Base-by-base conservation (phyloP, 2,329 filamentous ascomycete species). In the Apiospora aurea region DNA sequence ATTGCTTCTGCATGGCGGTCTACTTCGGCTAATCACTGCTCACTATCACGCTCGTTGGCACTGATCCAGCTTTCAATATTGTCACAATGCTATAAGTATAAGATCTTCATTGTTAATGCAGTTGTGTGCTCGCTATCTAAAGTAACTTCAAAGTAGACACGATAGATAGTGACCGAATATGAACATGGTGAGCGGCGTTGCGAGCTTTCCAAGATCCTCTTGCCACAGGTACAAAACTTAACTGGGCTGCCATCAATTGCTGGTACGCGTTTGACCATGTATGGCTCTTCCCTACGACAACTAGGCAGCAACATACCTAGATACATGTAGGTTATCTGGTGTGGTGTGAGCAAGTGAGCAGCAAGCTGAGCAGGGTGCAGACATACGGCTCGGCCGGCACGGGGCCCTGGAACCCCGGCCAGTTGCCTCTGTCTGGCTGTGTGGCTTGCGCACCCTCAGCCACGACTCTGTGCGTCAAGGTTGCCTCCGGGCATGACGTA, bases 391-490 rank as follows among this genome's bases (percentile, higher is more conserved):
- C 34, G 18, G 34, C 57, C 57, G 57, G 57, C 34, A 64, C 29
- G 34, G 41, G 10, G 21, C 8, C 41, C 41, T 43, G 8, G 41
- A 8, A 61, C 53, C 57, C 34, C n/a, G 57, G 57, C 10, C 18
- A 61, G 53, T 13, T 61, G 53, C 53, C 53, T 61, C 29, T n/a
- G 29, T 0, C 34, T 5, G 34, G 3, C 34, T 6, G 21, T 64
- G 57, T 64, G 57, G 57, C 57, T 41, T 64, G 34, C 18, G 53
- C 34, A 13, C 57, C 34, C 34, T 38, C 21, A 64, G 57, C 57
- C 57, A 64, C 57, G 34, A 64, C 24, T 41, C 29, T 21, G 53
- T 61, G 53, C 53, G 53, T 61, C 53, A 61, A 61, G 57, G 57
- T 64, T 41, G 57, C 57, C 57, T 64, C 57, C 11, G 18, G 11